These are phyloP conservation scores for Cladosporium oxysporum DNA, from an alignment of 2,329 filamentous ascomycete genomes.

Conservation along the genomic window DNA sequence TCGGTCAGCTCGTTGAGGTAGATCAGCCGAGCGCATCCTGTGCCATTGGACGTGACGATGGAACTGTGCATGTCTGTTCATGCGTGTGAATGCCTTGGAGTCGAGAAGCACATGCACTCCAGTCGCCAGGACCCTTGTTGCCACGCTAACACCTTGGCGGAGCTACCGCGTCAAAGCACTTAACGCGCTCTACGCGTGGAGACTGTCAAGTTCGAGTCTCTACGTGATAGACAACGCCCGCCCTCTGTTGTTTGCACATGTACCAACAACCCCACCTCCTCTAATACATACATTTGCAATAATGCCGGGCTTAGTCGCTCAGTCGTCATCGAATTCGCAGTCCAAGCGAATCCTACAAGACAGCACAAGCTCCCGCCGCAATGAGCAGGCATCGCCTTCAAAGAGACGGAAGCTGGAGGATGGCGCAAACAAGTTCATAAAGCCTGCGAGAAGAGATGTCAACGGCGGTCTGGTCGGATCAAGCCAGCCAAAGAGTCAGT, in stretches of 20 bases:
- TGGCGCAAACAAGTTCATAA: conserved; percentile 58
- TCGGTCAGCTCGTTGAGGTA: too few relatives aligned
- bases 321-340: conserved; percentile 24
- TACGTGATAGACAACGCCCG: neutral
- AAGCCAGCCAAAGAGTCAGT: conserved; percentile 83
- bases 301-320: conserved; percentile 38
- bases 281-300: conserved; percentile 7
- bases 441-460: conserved; percentile 48
- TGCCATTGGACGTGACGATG: too few relatives aligned
- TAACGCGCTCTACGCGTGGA: neutral
- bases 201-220: conserved; percentile 6
- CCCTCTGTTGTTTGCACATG: conserved; percentile 11
- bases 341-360: conserved; percentile 51
- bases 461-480: conserved; percentile 64
- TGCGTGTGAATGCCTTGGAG: neutral
- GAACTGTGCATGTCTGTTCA: neutral
- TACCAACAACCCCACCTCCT: conserved; percentile 15
- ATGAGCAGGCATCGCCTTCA: conserved; percentile 53
- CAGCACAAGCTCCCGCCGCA: conserved; percentile 46
- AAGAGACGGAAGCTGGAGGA: conserved; percentile 91
- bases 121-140: neutral
- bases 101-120: neutral
- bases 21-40: too few relatives aligned
- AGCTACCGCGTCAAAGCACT: conserved; percentile 3
- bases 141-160: neutral